Base-by-base conservation (phyloP, 1,284 basidiomycete genomes). In the Fomitopsis palustris region DNA sequence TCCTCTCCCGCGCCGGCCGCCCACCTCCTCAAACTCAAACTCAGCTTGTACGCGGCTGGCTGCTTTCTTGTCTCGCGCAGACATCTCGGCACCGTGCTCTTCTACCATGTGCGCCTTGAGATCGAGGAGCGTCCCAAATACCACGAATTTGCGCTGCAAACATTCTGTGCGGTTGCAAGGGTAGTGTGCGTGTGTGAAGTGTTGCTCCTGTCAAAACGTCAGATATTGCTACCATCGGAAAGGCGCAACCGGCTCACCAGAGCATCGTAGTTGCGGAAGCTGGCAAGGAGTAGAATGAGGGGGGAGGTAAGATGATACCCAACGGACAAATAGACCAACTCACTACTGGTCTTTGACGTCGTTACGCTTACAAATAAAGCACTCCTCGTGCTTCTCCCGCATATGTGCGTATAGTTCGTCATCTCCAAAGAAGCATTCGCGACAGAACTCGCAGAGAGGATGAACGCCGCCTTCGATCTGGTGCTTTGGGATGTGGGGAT, bases 371-470 rank as follows among this genome's bases (percentile, higher is more conserved):
- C 97, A 99, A 31, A 99, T 78, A 69, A 97, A 97, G 72, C 97
- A 99, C 70, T 99, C 96, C 72, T 99, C 96, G 76, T 99, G 96
- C 52, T 79, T 80, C 69, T 96, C 90, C 49, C 96, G 85, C 90
- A 98, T 95, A 75, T 99, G 97, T 39, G 87, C 79, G 72, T 90
- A 98, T n/a, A 98, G 77, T 70, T 96, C 95, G 69, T 99, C 96
- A 60, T 91, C 89, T 31, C 88, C 80, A 72, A 96, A 98, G 81
- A 92, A 96, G 65, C 91, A 93, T 66, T 92, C 87, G 29, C 85
- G 84, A 70, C 96, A 98, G 74, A 98, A 99, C 67, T 89, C 86
- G 74, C 95, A 96, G n/a, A 90, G 72, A 0, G 93, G 90, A 67
- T 96, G 94, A 2, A 89, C 74, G 1, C 85, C 87, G 17, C 87